These are phyloP conservation scores for Yamadazyma aaseri DNA, from an alignment of 1,139 yeast genomes.

Conservation along the genomic window DNA sequence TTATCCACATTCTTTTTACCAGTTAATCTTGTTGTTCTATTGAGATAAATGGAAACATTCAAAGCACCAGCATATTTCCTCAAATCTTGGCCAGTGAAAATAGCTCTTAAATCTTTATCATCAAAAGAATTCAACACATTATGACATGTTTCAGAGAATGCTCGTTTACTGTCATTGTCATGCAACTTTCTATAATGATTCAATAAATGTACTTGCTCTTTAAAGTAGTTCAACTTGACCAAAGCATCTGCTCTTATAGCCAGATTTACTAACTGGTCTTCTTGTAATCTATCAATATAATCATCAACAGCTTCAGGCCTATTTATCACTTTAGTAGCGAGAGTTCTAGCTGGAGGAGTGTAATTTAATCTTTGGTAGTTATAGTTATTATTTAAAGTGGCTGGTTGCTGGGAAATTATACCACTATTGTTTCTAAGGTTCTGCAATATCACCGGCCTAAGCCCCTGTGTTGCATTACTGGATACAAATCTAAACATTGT, in stretches of 20 bases:
- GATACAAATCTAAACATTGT: slow-evolving; percentile 42
- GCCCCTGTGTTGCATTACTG: slow-evolving; percentile 35
- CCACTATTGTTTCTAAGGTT: slow-evolving; percentile 37
- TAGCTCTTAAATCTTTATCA: slow-evolving; percentile 25
- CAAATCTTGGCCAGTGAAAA: slow-evolving; percentile 27
- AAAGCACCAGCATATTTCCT: slow-evolving; percentile 26
- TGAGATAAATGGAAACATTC: slow-evolving; percentile 27
- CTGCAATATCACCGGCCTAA: slow-evolving; percentile 40
- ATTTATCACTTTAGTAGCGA: slow-evolving; percentile 2
- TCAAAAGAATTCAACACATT: slow-evolving; percentile 26
- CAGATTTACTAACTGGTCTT: slow-evolving; percentile 25
- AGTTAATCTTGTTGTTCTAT: slow-evolving; percentile 32
- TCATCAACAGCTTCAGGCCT: slow-evolving; percentile 10
- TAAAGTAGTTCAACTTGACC: slow-evolving; percentile 26
- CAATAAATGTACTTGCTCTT: slow-evolving; percentile 24
- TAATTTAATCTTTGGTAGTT: neutral
- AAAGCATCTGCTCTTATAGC: slow-evolving; percentile 21
- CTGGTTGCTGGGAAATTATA: slow-evolving; percentile 16
- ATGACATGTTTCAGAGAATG: slow-evolving; percentile 22
- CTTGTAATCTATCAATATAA: slow-evolving; percentile 16
- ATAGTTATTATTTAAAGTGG: slow-evolving; percentile 1
- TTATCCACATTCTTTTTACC: slow-evolving; percentile 38
- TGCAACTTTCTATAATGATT: slow-evolving; percentile 20
- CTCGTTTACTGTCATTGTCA: slow-evolving; percentile 19
- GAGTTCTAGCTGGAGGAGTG: slow-evolving; percentile 2